phyloP scores from a whole-genome alignment of 768 basidiomycete genomes.

The Phylloporus sp. region DNA sequence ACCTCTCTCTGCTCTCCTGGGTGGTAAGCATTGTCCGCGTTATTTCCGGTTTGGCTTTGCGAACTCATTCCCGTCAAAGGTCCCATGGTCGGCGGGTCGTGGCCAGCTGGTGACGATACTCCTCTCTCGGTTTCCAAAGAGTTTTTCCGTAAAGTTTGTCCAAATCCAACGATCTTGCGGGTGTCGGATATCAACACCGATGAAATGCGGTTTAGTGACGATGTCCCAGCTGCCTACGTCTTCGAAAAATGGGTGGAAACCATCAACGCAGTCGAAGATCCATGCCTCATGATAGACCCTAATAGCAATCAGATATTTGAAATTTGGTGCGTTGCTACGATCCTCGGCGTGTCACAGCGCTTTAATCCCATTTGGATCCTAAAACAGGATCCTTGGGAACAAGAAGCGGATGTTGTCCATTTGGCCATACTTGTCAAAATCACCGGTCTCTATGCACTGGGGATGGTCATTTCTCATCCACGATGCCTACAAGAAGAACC shows the following conservation, averaged over 20 bases:
- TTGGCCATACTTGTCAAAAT: constrained; percentile 32
- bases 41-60: background rate
- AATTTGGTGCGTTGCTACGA: constrained; percentile 28
- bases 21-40: constrained; percentile 25
- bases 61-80: constrained; percentile 24
- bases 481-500: constrained; percentile 31
- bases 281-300: constrained; percentile 37
- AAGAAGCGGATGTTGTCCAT: constrained; percentile 31
- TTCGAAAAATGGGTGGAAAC: constrained; percentile 38
- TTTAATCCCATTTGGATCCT: background rate
- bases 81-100: constrained; percentile 39
- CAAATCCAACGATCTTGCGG: constrained; percentile 31
- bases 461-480: constrained; percentile 36
- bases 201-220: constrained; percentile 22
- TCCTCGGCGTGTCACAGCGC: background rate
- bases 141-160: constrained; percentile 42
- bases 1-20: constrained; percentile 39
- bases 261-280: constrained; percentile 33
- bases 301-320: constrained; percentile 31
- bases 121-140: constrained; percentile 35
- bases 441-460: constrained; percentile 35
- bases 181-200: constrained; percentile 29
- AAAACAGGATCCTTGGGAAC: constrained; percentile 33
- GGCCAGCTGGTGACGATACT: constrained; percentile 28
- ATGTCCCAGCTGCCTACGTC: constrained; percentile 27